phyloP scores from a whole-genome alignment of 805 yeast species.

The Cyberlindnera japonica region DNA sequence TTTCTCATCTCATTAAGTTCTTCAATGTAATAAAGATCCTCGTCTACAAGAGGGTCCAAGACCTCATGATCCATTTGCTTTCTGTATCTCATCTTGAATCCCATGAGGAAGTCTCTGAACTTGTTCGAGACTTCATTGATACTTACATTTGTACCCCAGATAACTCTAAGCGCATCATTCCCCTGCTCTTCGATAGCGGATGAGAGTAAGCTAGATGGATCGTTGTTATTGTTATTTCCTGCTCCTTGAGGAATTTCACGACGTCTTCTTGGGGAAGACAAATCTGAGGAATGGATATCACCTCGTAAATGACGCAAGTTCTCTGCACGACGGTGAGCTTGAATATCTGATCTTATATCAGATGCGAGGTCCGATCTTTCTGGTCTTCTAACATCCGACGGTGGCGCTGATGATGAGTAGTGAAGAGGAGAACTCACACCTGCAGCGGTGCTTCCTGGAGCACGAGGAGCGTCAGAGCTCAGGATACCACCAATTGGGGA shows the following conservation, averaged over 20 bases:
- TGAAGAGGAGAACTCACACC: slow-evolving; percentile 44
- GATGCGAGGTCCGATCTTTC: slow-evolving; percentile 33
- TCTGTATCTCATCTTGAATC: slow-evolving; percentile 76
- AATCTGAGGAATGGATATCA: slow-evolving; percentile 70
- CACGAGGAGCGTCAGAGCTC: slow-evolving; percentile 11
- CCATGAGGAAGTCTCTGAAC: slow-evolving; percentile 79
- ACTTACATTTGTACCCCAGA: slow-evolving; percentile 98
- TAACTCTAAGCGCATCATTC: slow-evolving; percentile 81
- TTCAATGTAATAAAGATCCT: slow-evolving; percentile 68
- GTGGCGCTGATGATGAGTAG: slow-evolving; percentile 36
- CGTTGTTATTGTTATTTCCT: slow-evolving; percentile 1
- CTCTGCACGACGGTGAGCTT: slow-evolving; percentile 39
- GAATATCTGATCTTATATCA: slow-evolving; percentile 44
- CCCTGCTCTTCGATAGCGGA: slow-evolving; percentile 29
- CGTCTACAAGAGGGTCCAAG: slow-evolving; percentile 52
- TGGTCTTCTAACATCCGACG: slow-evolving; percentile 28
- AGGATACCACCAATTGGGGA: slow-evolving; percentile 12
- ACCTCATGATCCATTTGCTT: slow-evolving; percentile 39
- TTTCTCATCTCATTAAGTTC: slow-evolving; percentile 71
- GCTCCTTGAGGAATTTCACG: slow-evolving; percentile 39
- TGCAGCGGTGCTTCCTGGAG: slow-evolving; percentile 1
- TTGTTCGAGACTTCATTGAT: slow-evolving; percentile 80
- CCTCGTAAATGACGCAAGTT: slow-evolving; percentile 60
- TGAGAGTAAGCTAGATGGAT: slow-evolving; percentile 27
- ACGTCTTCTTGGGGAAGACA: slow-evolving; percentile 69